Evolutionary conservation across 805 yeast genomes (phyloP).

Genomic region (Teunomyces panamensis): DNA sequence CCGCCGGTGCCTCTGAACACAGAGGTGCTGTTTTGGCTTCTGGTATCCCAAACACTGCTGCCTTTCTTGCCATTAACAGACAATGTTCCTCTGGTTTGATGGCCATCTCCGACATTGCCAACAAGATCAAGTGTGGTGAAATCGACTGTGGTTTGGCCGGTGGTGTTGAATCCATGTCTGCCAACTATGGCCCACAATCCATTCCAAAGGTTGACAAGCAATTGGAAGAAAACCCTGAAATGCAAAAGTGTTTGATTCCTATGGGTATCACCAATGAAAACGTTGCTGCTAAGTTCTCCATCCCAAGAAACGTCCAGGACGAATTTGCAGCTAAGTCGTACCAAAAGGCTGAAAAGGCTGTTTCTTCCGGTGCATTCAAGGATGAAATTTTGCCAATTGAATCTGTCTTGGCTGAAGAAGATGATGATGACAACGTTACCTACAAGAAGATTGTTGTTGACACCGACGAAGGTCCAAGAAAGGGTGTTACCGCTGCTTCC

Average conservation of each 20-base stretch:
- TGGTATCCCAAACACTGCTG: slow-evolving; percentile 78
- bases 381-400: slow-evolving; percentile 86
- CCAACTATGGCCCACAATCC: slow-evolving; percentile 79
- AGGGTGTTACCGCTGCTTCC: slow-evolving; percentile 75
- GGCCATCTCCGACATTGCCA: slow-evolving; percentile 87
- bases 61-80: slow-evolving; percentile 83
- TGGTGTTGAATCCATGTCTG: slow-evolving; percentile 95
- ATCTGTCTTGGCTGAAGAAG: slow-evolving; percentile 54
- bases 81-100: slow-evolving; percentile 94
- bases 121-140: slow-evolving; percentile 83
- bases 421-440: slow-evolving; percentile 52
- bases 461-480: slow-evolving; percentile 88
- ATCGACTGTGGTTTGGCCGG: slow-evolving; percentile 87
- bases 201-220: slow-evolving; percentile 46
- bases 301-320: slow-evolving; percentile 76
- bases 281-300: slow-evolving; percentile 63
- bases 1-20: slow-evolving; percentile 94
- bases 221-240: slow-evolving; percentile 34
- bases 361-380: slow-evolving; percentile 67
- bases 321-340: slow-evolving; percentile 85
- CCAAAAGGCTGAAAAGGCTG: slow-evolving; percentile 78
- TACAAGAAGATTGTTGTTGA: slow-evolving; percentile 44
- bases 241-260: slow-evolving; percentile 78
- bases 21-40: slow-evolving; percentile 90
- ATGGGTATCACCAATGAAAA: slow-evolving; percentile 97